Base-by-base conservation (phyloP, 2,329 filamentous ascomycete genomes). In the Fusarium austroafricanum region DNA sequence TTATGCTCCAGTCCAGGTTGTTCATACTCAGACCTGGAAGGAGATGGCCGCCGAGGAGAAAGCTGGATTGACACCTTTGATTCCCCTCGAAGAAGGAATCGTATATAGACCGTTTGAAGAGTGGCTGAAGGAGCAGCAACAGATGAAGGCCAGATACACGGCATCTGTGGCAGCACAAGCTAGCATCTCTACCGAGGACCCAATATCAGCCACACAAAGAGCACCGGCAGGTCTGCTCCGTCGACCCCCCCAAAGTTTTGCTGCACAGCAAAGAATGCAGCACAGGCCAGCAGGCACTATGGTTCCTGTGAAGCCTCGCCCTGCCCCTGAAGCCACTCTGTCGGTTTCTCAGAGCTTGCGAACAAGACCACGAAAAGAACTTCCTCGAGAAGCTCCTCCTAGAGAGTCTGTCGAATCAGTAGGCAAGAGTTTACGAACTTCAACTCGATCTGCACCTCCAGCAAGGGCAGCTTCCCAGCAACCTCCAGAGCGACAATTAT, bases 1-100 rank as follows among this genome's bases (percentile, higher is more conserved):
- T 3, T 88, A 82, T 82, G 81, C 78, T 54, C 71, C 78, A 11
- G 76, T 79, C 6, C 80, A 85, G 65, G 75, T 83, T 26, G 77
- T 83, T 4, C 83, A 85, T 71, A 86, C 84, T 40, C 84, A 86
- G 51, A 86, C 87, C 2, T 90, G 89, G 84, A 86, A 87, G 71
- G 89, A 91, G 73, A 87, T 90, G 77, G 87, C 87, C 1, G 83
- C 87, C n/a, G 89, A 91, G 76, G 89, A 91, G 75, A 87, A 90
- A 76, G 85, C 86, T 39, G 87, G 88, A 2, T 78, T 90, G 54
- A 90, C 88, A 0, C 89, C 88, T 0, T 81, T 83, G 66, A 89
- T 90, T 58, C 89, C 89, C 4, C 79, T 91, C 21, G 83, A 84
- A 3, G 85, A 88, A 57, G 84, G 86, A 40, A 81, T 90, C 49